These are phyloP conservation scores for Fagopyrum esculentum DNA, from an alignment of 148 eudicot genomes.

Conservation along the genomic window DNA sequence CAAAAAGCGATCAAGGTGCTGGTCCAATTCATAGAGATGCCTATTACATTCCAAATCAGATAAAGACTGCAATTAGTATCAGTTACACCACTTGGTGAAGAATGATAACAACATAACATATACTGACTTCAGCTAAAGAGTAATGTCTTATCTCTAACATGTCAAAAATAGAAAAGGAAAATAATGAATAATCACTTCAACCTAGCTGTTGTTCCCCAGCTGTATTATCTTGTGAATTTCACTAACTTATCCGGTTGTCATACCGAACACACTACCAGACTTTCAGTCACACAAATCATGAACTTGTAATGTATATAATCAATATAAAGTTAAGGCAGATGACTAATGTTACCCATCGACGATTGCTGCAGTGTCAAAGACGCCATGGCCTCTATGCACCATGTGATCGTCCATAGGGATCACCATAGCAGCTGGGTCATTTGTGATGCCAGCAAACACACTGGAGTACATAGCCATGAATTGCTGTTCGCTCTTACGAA, in stretches of 20 bases:
- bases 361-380: slow-evolving; percentile 75
- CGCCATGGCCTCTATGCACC: slow-evolving; percentile 97
- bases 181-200: too few species aligned
- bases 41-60: slow-evolving; percentile 22
- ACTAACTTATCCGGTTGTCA: too few species aligned
- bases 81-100: too few species aligned
- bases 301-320: background rate
- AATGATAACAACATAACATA: too few species aligned
- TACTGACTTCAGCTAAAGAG: too few species aligned
- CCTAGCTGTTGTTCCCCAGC: background rate
- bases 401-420: slow-evolving; percentile 92
- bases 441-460: slow-evolving; percentile 70
- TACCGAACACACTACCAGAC: too few species aligned
- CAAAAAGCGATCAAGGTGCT: slow-evolving; percentile 78
- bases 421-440: slow-evolving; percentile 74
- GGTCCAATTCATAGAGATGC: slow-evolving; percentile 77
- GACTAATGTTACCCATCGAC: slow-evolving; percentile 43
- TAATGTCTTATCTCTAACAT: too few species aligned
- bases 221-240: background rate
- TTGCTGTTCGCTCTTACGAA: slow-evolving; percentile 40
- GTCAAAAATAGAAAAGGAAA: too few species aligned
- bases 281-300: background rate
- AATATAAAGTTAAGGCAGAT: background rate
- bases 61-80: too few species aligned
- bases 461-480: slow-evolving; percentile 86